Evolutionary conservation across 495 filamentous ascomycete genomes (phyloP), one percentile per base, ranked within the genome.

Genomic region (Daldinia grandis): DNA sequence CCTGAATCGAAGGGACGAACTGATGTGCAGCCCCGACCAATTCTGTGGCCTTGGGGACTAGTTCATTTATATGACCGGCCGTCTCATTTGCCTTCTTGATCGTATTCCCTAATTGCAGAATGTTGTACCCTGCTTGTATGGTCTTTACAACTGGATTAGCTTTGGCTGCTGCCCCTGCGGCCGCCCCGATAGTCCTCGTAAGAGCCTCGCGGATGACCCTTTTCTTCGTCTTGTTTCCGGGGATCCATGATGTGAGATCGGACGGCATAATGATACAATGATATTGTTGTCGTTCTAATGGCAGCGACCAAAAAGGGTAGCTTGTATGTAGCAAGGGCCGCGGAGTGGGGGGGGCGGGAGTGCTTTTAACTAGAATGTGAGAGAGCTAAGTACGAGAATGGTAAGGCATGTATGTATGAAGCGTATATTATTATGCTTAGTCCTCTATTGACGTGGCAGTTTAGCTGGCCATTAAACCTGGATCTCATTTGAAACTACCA

Each of bases 1-100:
- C 54, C 21, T 57, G 54, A 9, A 57, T 57, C 30, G 54, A 57
- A 17, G 54, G 54, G 19, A 57, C 54, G 54, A 57, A 38, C 17
- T 24, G 17, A 6, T 53, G 49, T n/a, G 49, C 49, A 7, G 24
- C 21, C 10, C 27, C 24, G 25, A 53, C 27, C 10, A 53, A 30
- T 30, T 53, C 27, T 21, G 33, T 37, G 19, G 54, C 54, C 19
- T 57, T 33, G 1, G 54, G 19, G 33, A 37, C 54, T n/a, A 57
- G 25, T 37, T 57, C 19, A 14, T 57, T 57, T 33, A 37, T 14
- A 7, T 57, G 19, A 4, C 54, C n/a, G 19, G 54, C 54, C 8
- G 33, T 38, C 8, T 57, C 33, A 24, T 57, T 3, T 21, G 33
- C 30, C 9, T 57, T 57, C 19, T 33, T 30, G 25, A 53, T 53